Conservation (phyloP, 2,329 filamentous ascomycete species). For the Tolypocladium endophyticum region DNA sequence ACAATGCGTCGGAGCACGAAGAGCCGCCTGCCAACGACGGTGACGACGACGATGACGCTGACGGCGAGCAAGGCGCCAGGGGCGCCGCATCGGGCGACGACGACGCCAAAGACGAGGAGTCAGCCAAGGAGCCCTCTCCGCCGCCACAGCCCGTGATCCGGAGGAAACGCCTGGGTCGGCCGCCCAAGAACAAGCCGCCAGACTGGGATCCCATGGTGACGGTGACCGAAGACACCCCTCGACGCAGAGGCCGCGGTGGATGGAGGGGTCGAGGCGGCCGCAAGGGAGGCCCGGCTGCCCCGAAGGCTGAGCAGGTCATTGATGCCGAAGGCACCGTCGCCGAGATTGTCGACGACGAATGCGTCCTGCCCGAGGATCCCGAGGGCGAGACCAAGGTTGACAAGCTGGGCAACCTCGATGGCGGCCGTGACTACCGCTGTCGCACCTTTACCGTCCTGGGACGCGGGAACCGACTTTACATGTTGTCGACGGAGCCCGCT, state of each 20-base stretch:
- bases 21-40: constrained; percentile 11
- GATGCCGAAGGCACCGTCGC: constrained; percentile 91
- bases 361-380: constrained; percentile 73
- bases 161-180: constrained; percentile 71
- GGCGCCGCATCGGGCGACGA: constrained; percentile 33
- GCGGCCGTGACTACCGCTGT: constrained; percentile 84
- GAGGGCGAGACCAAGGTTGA: constrained; percentile 93
- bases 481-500: constrained; percentile 95
- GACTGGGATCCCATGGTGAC: constrained; percentile 62
- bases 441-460: constrained; percentile 87
- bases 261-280: constrained; percentile 59
- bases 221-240: constrained; percentile 46
- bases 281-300: constrained; percentile 59
- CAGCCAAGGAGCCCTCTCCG: constrained; percentile 41
- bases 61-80: constrained; percentile 26
- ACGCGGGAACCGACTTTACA: constrained; percentile 80
- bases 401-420: constrained; percentile 72
- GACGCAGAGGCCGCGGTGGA: constrained; percentile 56
- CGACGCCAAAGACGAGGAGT: constrained; percentile 28
- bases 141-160: constrained; percentile 55
- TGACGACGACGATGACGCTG: constrained; percentile 21
- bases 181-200: constrained; percentile 73
- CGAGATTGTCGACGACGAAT: constrained; percentile 86
- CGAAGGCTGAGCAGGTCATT: constrained; percentile 72
- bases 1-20: constrained; percentile 7